Evolutionary conservation across 2,329 filamentous ascomycete species (phyloP).

Genomic region (Graphium sp.): DNA sequence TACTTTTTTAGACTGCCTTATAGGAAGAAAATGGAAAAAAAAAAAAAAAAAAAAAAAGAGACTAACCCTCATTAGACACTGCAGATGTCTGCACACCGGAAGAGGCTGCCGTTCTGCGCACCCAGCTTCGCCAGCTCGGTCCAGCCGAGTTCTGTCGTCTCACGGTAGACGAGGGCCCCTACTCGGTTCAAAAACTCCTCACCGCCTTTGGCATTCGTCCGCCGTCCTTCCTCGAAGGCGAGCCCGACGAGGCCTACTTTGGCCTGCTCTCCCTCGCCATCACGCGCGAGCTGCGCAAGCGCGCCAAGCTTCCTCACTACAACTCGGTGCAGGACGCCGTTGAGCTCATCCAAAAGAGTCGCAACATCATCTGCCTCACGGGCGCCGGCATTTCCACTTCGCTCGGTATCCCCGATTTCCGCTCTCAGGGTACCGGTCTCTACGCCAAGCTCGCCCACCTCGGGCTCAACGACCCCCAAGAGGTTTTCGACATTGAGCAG

Average conservation of each 20-base stretch:
- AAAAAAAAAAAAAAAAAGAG: too few relatives aligned
- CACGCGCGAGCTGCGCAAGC: slow-evolving; percentile 63
- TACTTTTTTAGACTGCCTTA: slow-evolving; percentile 1
- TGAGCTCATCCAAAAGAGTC: slow-evolving; percentile 50
- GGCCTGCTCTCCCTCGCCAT: slow-evolving; percentile 61
- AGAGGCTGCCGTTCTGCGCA: slow-evolving; percentile 51
- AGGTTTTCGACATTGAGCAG: slow-evolving; percentile 82
- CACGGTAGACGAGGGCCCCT: slow-evolving; percentile 49
- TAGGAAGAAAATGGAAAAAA: too few relatives aligned
- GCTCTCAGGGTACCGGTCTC: slow-evolving; percentile 81
- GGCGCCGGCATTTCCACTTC: slow-evolving; percentile 95
- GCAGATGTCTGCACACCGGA: slow-evolving; percentile 46
- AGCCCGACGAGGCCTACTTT: slow-evolving; percentile 54
- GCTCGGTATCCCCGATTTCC: slow-evolving; percentile 91
- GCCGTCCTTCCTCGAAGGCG: slow-evolving; percentile 55
- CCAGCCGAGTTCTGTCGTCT: slow-evolving; percentile 59
- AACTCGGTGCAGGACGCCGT: slow-evolving; percentile 85
- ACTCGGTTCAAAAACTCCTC: slow-evolving; percentile 68
- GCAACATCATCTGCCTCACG: slow-evolving; percentile 85
- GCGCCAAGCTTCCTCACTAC: slow-evolving; percentile 62
- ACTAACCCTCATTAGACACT: too few relatives aligned
- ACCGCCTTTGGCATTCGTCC: slow-evolving; percentile 71
- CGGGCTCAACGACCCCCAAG: slow-evolving; percentile 70
- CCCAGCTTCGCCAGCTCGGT: slow-evolving; percentile 60
- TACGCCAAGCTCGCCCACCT: slow-evolving; percentile 73